Percentiles rank a stretch among this genome's conserved stretches.
These are phyloP conservation scores for Schrenkiella parvula DNA, from an alignment of 345 rosid species.

Conservation along the genomic window DNA sequence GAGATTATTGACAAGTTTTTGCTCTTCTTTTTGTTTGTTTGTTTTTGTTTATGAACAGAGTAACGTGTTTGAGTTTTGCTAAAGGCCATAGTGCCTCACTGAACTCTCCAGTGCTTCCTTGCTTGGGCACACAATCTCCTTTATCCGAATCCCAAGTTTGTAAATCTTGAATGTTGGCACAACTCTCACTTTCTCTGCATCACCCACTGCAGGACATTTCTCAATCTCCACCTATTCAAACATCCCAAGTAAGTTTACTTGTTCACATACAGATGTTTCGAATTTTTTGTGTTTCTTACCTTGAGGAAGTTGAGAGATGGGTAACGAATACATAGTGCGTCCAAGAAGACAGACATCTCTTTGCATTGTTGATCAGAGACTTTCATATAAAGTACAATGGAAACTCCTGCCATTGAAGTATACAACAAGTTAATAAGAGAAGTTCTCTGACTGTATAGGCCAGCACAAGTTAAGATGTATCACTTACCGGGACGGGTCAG, in stretches of 20 bases:
- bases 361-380: constrained; percentile 70
- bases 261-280: neutral
- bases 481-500: constrained; percentile 64
- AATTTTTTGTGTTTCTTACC: constrained; percentile 40
- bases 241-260: constrained; percentile 6
- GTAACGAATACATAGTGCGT: constrained; percentile 71
- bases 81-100: constrained; percentile 90
- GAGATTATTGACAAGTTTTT: constrained; percentile 22
- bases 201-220: constrained; percentile 49
- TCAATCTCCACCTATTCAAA: constrained; percentile 64
- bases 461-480: neutral
- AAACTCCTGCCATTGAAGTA: constrained; percentile 49
- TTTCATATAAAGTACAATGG: constrained; percentile 64
- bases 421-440: neutral
- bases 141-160: constrained; percentile 73
- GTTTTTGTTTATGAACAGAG: neutral
- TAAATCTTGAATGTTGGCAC: constrained; percentile 97
- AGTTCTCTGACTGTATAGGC: neutral
- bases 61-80: constrained; percentile 36
- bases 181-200: constrained; percentile 74
- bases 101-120: constrained; percentile 80
- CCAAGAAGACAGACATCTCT: constrained; percentile 73
- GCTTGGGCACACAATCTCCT: constrained; percentile 93
- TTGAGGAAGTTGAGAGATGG: constrained; percentile 82
- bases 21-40: neutral